Evolutionary conservation across 805 yeast species (phyloP).

Genomic region (Starmerella asiatica): DNA sequence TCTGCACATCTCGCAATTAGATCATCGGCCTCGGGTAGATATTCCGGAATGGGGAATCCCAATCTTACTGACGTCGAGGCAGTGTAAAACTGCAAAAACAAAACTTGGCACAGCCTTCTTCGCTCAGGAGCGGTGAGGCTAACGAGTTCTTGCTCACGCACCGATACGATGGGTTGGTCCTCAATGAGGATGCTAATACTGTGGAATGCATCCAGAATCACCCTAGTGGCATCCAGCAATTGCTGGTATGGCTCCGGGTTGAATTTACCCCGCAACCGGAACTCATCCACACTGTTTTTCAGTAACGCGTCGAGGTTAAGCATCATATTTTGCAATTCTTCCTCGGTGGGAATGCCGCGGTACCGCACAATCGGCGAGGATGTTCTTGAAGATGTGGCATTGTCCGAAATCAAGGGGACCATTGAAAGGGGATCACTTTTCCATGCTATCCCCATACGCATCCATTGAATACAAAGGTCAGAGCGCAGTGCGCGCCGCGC

Average conservation of each 20-base stretch:
- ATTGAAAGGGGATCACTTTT: constrained; percentile 50
- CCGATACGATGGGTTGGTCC: constrained; percentile 41
- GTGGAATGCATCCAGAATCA: constrained; percentile 60
- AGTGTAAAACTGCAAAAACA: constrained; percentile 58
- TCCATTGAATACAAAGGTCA: constrained; percentile 59
- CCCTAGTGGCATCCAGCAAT: constrained; percentile 43
- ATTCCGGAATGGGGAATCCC: constrained; percentile 64
- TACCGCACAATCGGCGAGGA: constrained; percentile 2
- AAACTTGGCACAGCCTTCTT: constrained; percentile 54
- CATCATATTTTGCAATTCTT: constrained; percentile 41
- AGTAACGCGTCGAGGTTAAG: constrained; percentile 46
- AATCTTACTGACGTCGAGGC: constrained; percentile 54
- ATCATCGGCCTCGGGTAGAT: constrained; percentile 64
- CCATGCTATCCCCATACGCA: constrained; percentile 71
- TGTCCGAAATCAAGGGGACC: constrained; percentile 4
- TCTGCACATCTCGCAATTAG: constrained; percentile 56
- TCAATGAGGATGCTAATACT: constrained; percentile 57
- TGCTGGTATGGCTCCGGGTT: constrained; percentile 40
- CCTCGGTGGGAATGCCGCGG: constrained; percentile 24
- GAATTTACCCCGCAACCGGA: constrained; percentile 61
- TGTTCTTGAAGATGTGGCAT: background rate
- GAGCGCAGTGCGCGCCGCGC: constrained; percentile 56
- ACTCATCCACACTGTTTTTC: constrained; percentile 62
- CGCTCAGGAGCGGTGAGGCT: constrained; percentile 39
- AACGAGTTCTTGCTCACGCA: constrained; percentile 44